Base-by-base conservation (phyloP, 345 rosid genomes). In the Orychophragmus violaceus region DNA sequence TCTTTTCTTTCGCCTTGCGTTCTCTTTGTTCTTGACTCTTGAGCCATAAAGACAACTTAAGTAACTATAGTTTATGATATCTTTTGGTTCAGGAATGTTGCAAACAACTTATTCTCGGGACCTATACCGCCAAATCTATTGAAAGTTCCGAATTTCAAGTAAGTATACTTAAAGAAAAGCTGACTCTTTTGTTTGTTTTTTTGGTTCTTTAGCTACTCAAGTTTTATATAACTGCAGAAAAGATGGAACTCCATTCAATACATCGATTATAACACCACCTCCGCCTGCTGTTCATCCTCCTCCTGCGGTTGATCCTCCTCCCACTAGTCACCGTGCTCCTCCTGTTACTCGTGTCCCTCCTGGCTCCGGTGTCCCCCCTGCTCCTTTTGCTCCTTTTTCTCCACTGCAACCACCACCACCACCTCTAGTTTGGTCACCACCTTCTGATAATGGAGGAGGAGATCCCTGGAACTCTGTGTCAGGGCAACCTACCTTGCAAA, bases 181-280 rank as follows among this genome's bases (percentile, higher is more conserved):
- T 37, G 18, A 1, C 19, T 3, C 6, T 25, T 22, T 48, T 24
- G n/a, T n/a, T n/a, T n/a, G n/a, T 36, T 17, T 14, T 21, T 17
- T 23, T 49, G 16, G 16, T 22, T 30, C 48, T 39, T 30, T 46
- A 67, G 30, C 49, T 59, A 68, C 13, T 62, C 59, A 55, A 8
- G 21, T 11, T 35, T 32, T 63, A 7, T 46, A 41, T 66, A 52
- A 62, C 33, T 54, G 74, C 96, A 90, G 99, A 66, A 94, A 74
- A 82, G 97, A 82, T 64, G 96, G 99, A 66, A 94, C 92, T 67
- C 99, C 93, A 4, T 94, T 94, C 72, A 87, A 90, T 67, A 88
- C 97, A 51, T 78, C 92, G 11, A 75, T 85, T 50, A 76, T 87
- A 55, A 77, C 85, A 52, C 78, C 91, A 17, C 90, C 97, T n/a